phyloP scores from a whole-genome alignment of 2,329 filamentous ascomycete genomes.

The Cordyceps militaris region DNA sequence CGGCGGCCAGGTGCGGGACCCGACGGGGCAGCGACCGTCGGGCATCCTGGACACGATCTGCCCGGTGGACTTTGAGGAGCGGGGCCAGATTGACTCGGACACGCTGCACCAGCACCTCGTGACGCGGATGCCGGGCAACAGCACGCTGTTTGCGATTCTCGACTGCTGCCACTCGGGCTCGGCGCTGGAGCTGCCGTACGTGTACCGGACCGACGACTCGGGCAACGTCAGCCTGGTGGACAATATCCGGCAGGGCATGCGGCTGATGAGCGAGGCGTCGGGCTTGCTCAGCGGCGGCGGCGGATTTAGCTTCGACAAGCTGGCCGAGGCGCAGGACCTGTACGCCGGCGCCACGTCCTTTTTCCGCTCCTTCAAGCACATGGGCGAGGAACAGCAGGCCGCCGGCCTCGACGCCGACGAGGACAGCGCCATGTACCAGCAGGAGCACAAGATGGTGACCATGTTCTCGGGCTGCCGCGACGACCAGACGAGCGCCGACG shows the following conservation, averaged over 20 bases:
- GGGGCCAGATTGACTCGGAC: conserved; percentile 50
- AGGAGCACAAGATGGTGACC: conserved; percentile 46
- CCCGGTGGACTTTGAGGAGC: conserved; percentile 46
- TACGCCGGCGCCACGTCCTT: conserved; percentile 11
- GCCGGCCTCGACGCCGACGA: conserved; percentile 3
- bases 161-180: conserved; percentile 53
- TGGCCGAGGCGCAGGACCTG: conserved; percentile 11
- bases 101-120: conserved; percentile 60
- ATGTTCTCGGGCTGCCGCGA: conserved; percentile 93
- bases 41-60: conserved; percentile 52
- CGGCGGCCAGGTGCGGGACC: conserved; percentile 48
- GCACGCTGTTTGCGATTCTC: conserved; percentile 52
- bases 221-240: conserved; percentile 11
- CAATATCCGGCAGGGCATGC: conserved; percentile 7
- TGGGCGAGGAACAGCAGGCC: conserved; percentile 9
- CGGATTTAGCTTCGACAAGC: conserved; percentile 11
- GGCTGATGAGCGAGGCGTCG: conserved; percentile 8
- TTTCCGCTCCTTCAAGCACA: conserved; percentile 10
- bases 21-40: conserved; percentile 51
- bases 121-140: conserved; percentile 54
- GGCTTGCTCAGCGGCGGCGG: conserved; percentile 6
- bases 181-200: conserved; percentile 50
- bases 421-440: conserved; percentile 4
- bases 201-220: conserved; percentile 31
- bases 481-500: conserved; percentile 53